These are phyloP conservation scores for Talaromyces borbonicus DNA, from an alignment of 495 filamentous ascomycete genomes.

Conservation along the genomic window DNA sequence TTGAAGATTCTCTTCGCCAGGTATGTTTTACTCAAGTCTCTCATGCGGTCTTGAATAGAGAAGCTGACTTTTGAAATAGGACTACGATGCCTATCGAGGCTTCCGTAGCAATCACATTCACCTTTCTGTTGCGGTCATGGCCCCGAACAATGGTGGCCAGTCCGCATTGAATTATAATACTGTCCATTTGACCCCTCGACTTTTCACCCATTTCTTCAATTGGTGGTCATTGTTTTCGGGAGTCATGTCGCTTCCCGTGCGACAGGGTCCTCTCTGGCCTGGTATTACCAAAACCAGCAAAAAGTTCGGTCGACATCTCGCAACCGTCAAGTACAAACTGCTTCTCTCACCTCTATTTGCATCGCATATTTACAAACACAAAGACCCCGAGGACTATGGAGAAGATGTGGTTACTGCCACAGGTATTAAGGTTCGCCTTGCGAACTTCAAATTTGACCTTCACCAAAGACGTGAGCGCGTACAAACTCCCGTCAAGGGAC, in stretches of 20 bases:
- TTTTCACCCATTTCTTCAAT: conserved; percentile 96
- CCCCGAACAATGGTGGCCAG: conserved; percentile 61
- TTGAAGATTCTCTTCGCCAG: conserved; percentile 44
- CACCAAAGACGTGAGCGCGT: conserved; percentile 93
- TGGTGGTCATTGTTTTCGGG: conserved; percentile 98
- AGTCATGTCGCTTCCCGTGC: conserved; percentile 86
- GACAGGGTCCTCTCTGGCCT: conserved; percentile 84
- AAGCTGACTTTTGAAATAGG: conserved; percentile 24
- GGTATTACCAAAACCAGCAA: conserved; percentile 92
- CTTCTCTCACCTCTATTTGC: conserved; percentile 87
- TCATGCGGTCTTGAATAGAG: neutral
- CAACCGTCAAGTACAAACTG: conserved; percentile 94
- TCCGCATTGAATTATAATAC: conserved; percentile 59
- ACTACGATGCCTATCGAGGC: conserved; percentile 85
- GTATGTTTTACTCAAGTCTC: conserved; percentile 14
- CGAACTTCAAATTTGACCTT: conserved; percentile 92
- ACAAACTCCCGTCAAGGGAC: conserved; percentile 62
- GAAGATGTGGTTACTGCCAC: conserved; percentile 81
- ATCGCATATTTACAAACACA: conserved; percentile 97
- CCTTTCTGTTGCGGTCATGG: conserved; percentile 78
- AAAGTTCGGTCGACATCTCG: conserved; percentile 93
- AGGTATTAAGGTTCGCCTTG: conserved; percentile 84
- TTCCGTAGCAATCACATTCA: conserved; percentile 96
- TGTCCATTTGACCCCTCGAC: conserved; percentile 82
- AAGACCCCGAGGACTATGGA: conserved; percentile 78